Evolutionary conservation across 768 basidiomycete species (phyloP), one percentile per base, ranked within the genome.

Genomic region (Peribolospora kevripleyi): DNA sequence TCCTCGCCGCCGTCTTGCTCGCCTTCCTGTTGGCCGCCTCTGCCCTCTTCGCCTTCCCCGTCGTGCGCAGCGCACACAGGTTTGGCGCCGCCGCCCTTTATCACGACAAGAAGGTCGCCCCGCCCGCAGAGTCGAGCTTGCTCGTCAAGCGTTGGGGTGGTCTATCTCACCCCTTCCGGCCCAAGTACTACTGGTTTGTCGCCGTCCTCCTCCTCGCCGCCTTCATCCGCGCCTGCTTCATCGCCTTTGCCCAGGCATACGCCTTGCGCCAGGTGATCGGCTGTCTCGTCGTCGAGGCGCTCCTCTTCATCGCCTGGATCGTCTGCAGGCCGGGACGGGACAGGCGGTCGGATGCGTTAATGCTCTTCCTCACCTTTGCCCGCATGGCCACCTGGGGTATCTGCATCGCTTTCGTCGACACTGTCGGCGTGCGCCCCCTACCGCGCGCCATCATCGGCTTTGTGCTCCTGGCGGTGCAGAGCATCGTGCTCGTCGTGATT

Each of bases 1-100:
- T 91, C 42, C 72, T 95, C 46, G 82, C 87, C 3, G 80, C 81
- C 57, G 62, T 90, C 56, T 66, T 74, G 8, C 69, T 88, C 64
- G 61, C 82, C 49, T 68, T 66, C 49, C 67, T 82, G 41, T 48
- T 74, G 41, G 67, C 70, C 7, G 62, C 72, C 56, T 68, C 86
- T 46, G 61, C 70, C 36, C 72, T 75, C 59, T 71, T 76, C 2
- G 63, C 71, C 54, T 66, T 76, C 64, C 63, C 71, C 55, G 70
- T 76, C 45, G 58, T 79, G 58, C 74, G 74, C 52, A 64, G 72
- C 47, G 71, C 74, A 46, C 64, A 69, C n/a, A 66, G 64, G 10
- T 61, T 65, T 7, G 68, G 71, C 5, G 67, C 72, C 1, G 64
- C 70, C 58, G 60, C 69, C n/a, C 65, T 73, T 25, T 65, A 65